Evolutionary conservation across 2,329 filamentous ascomycete species (phyloP).

Genomic region (Orbilia brochopaga): DNA sequence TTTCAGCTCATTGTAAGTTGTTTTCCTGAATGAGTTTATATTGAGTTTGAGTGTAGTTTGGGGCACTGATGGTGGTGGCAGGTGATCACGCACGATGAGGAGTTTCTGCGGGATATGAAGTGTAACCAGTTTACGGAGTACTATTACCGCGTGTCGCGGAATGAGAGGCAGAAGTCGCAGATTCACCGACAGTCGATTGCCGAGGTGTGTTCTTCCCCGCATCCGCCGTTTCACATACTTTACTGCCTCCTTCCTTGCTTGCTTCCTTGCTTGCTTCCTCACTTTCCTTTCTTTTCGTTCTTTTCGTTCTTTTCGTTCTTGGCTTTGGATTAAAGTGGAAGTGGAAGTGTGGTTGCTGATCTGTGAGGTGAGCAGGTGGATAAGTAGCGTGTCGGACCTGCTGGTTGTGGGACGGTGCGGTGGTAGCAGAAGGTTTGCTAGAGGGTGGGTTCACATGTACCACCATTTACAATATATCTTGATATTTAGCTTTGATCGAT

Average conservation of each 20-base stretch:
- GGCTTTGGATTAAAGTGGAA: background rate
- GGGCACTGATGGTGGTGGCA: no score
- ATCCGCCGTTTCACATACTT: background rate
- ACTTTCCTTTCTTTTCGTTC: no score
- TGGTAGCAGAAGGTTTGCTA: background rate
- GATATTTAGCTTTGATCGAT: no score
- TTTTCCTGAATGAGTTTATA: no score
- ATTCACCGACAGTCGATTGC: conserved; percentile 71
- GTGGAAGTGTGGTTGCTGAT: conserved; percentile 10
- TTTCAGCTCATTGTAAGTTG: conserved; percentile 82
- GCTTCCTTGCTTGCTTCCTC: conserved; percentile 3
- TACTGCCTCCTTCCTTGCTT: conserved; percentile 2
- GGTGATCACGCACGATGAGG: conserved; percentile 96
- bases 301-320: background rate
- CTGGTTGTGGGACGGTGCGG: background rate
- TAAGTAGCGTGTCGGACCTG: conserved; percentile 16
- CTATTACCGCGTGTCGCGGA: conserved; percentile 84
- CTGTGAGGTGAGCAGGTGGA: conserved; percentile 35
- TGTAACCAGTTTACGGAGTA: conserved; percentile 90
- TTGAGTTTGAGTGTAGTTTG: no score
- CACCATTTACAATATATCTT: no score
- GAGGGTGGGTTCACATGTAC: background rate
- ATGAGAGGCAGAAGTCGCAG: conserved; percentile 82
- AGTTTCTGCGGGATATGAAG: conserved; percentile 91
- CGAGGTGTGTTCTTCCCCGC: conserved; percentile 57